A percentile compares a stretch with the other conserved stretches of the same genome.
phyloP scores from a whole-genome alignment of 768 basidiomycete species.

The Cystobasidiopsis lactophilus region DNA sequence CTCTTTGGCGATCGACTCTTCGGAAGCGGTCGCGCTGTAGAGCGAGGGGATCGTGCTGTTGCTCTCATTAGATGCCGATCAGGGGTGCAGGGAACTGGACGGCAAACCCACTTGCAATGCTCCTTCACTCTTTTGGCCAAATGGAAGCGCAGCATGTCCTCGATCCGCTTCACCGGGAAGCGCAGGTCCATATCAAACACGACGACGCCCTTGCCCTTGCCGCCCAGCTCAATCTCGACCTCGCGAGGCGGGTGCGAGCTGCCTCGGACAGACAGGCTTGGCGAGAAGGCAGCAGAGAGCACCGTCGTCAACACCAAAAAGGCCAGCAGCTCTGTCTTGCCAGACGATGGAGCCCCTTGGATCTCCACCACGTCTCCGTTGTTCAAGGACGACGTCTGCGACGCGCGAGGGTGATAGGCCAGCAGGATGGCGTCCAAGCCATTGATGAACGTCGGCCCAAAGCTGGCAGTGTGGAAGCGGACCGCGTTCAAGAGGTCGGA shows the following conservation, averaged over 20 bases:
- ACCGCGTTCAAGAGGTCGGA: neutral
- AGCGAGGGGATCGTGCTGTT: conserved; percentile 9
- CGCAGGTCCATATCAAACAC: conserved; percentile 44
- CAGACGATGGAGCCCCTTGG: conserved; percentile 49
- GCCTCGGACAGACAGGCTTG: conserved; percentile 5
- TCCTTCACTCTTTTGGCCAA: conserved; percentile 21
- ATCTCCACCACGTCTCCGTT: conserved; percentile 51
- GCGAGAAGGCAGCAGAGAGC: conserved; percentile 26
- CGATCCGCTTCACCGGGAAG: conserved; percentile 39
- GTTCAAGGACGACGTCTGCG: conserved; percentile 21
- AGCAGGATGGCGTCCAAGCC: conserved; percentile 16
- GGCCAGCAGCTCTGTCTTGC: conserved; percentile 60
- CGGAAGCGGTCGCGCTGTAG: conserved; percentile 7
- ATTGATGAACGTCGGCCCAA: conserved; percentile 15
- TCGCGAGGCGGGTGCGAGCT: conserved; percentile 5
- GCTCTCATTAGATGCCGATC: no score
- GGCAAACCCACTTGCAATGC: conserved; percentile 4
- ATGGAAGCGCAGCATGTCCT: conserved; percentile 31
- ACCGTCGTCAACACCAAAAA: conserved; percentile 40
- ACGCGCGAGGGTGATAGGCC: neutral
- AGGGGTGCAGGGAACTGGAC: no score
- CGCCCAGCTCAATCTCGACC: conserved; percentile 27
- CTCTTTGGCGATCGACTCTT: conserved; percentile 17
- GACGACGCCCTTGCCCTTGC: conserved; percentile 43
- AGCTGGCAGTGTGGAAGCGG: conserved; percentile 5